Conservation (phyloP, 257 asterid species). For the Linderniella brevidens region DNA sequence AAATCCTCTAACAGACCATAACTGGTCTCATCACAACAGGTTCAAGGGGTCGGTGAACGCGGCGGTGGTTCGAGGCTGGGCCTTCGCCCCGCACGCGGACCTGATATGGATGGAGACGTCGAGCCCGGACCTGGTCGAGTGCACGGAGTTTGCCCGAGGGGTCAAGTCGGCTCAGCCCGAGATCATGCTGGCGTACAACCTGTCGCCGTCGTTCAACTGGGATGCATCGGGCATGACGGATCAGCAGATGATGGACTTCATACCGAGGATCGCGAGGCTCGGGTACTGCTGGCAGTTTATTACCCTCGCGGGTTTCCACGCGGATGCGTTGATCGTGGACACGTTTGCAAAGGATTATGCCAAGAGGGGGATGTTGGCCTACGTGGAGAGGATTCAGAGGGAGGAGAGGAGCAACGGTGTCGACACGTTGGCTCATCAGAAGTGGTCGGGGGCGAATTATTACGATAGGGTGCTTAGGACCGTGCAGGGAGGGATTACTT, state of each 20-base stretch:
- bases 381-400: slow-evolving; percentile 88
- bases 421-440: slow-evolving; percentile 98
- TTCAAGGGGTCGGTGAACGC: slow-evolving; percentile 76
- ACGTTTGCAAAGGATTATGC: slow-evolving; percentile 83
- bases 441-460: slow-evolving; percentile 98
- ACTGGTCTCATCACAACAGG: no score
- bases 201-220: slow-evolving; percentile 96
- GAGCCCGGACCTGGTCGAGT: slow-evolving; percentile 70
- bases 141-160: slow-evolving; percentile 75
- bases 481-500: slow-evolving; percentile 93
- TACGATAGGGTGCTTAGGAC: slow-evolving; percentile 81
- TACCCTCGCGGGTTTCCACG: slow-evolving; percentile 87
- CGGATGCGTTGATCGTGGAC: slow-evolving; percentile 65
- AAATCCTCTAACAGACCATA: no score
- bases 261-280: slow-evolving; percentile 61
- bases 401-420: slow-evolving; percentile 77
- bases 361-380: slow-evolving; percentile 69
- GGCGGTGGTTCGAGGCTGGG: slow-evolving; percentile 79
- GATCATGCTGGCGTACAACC: slow-evolving; percentile 81
- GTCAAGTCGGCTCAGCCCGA: slow-evolving; percentile 55
- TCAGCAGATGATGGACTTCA: slow-evolving; percentile 74
- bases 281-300: slow-evolving; percentile 98
- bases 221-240: slow-evolving; percentile 90
- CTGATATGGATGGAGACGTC: slow-evolving; percentile 91
- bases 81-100: slow-evolving; percentile 60